Evolutionary conservation across 768 basidiomycete species (phyloP).

Genomic region (Amanita rimosa): DNA sequence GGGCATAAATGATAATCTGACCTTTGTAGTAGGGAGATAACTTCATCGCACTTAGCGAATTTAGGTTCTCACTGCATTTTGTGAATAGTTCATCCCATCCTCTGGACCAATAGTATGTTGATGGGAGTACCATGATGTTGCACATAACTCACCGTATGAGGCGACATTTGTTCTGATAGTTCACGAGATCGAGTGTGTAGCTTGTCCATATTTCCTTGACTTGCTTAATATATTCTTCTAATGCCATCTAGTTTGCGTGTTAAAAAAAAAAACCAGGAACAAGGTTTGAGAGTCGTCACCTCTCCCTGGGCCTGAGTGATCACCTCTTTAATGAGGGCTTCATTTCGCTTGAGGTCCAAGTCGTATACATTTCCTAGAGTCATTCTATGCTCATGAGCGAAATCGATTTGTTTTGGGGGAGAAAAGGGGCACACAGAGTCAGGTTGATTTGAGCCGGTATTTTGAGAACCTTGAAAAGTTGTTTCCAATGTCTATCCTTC

Average conservation of each 20-base stretch:
- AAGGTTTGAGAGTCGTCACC: slow-evolving; percentile 25
- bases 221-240: slow-evolving; percentile 92
- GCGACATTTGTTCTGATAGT: slow-evolving; percentile 98
- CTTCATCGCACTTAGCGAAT: slow-evolving; percentile 95
- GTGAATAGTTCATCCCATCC: slow-evolving; percentile 97
- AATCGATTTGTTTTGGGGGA: slow-evolving; percentile 5
- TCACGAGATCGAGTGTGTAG: slow-evolving; percentile 91
- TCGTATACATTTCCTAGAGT: slow-evolving; percentile 96
- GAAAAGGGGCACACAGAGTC: slow-evolving; percentile 39
- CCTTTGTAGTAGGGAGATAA: slow-evolving; percentile 98
- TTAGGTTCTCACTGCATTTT: slow-evolving; percentile 95
- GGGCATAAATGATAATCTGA: slow-evolving; percentile 12
- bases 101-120: slow-evolving; percentile 25
- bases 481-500: slow-evolving; percentile 97
- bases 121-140: not conserved
- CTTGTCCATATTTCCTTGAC: slow-evolving; percentile 97
- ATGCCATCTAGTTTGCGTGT: slow-evolving; percentile 62
- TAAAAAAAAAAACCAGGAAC: slow-evolving; percentile 15
- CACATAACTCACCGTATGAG: slow-evolving; percentile 55
- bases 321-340: slow-evolving; percentile 83
- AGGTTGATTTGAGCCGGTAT: slow-evolving; percentile 68
- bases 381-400: slow-evolving; percentile 43
- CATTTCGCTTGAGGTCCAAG: slow-evolving; percentile 90
- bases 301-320: slow-evolving; percentile 98
- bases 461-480: slow-evolving; percentile 82